These are phyloP conservation scores for Lachnellula arida DNA, from an alignment of 2,329 filamentous ascomycete species.

Conservation along the genomic window DNA sequence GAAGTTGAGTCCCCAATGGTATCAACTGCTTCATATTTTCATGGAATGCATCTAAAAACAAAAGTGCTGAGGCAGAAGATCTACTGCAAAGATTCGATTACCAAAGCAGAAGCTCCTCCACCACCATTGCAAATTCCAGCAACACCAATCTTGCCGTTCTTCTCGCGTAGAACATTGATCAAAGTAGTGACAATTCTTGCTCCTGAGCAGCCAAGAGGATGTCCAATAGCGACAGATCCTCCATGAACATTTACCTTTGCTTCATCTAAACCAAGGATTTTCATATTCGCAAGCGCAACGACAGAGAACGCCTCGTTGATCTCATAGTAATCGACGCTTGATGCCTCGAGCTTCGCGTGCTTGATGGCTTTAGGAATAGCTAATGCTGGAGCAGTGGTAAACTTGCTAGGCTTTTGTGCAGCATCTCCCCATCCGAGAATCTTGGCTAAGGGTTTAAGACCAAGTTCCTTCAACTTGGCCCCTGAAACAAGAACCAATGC, in stretches of 20 bases:
- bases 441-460: conserved; percentile 88
- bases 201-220: conserved; percentile 89
- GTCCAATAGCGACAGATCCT: conserved; percentile 91
- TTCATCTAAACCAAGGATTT: conserved; percentile 72
- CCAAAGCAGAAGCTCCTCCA: conserved; percentile 87
- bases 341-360: conserved; percentile 77
- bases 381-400: conserved; percentile 88
- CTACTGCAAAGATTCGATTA: conserved; percentile 61
- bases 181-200: conserved; percentile 91
- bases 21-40: neutral
- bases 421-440: conserved; percentile 98
- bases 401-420: conserved; percentile 84
- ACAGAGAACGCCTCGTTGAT: conserved; percentile 99
- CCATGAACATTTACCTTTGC: conserved; percentile 95
- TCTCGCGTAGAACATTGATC: conserved; percentile 81
- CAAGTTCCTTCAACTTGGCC: conserved; percentile 86
- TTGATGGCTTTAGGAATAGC: conserved; percentile 97
- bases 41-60: neutral
- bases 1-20: neutral
- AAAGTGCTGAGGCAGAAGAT: neutral
- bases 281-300: conserved; percentile 93
- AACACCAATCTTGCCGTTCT: conserved; percentile 88
- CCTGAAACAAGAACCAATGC: conserved; percentile 92
- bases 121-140: conserved; percentile 98
- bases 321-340: conserved; percentile 87